These are phyloP conservation scores for Boletales sp. DNA, from an alignment of 768 basidiomycete genomes.

Conservation along the genomic window DNA sequence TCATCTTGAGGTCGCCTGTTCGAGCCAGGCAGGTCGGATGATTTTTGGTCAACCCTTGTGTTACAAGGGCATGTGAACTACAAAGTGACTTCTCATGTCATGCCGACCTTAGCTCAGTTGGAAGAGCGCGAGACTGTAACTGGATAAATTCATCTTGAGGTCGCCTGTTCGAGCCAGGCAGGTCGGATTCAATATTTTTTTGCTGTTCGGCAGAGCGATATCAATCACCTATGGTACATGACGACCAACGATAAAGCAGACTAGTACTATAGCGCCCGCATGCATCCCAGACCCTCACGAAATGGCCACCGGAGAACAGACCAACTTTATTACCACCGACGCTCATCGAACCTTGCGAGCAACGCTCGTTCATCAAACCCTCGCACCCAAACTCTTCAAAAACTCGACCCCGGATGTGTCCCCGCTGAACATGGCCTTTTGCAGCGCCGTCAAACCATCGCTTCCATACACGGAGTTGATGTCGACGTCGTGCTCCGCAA, in stretches of 20 bases:
- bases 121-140: conserved; percentile 50
- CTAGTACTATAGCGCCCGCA: no score
- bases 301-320: no score
- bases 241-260: no score
- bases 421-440: conserved; percentile 21
- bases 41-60: background rate
- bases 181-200: conserved; percentile 26
- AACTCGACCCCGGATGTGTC: conserved; percentile 18
- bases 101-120: conserved; percentile 39
- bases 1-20: conserved; percentile 59
- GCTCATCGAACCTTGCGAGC: no score
- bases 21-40: conserved; percentile 57
- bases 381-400: conserved; percentile 19
- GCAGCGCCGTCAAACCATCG: conserved; percentile 18
- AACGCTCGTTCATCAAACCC: background rate
- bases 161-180: conserved; percentile 44
- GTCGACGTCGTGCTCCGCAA: conserved; percentile 18
- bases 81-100: background rate
- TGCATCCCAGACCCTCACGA: no score
- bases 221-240: no score
- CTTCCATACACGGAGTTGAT: conserved; percentile 18
- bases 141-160: conserved; percentile 37
- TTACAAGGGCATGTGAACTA: background rate
- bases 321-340: no score
- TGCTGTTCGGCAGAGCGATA: background rate